These are phyloP conservation scores for Phytophthora lateralis DNA, from an alignment of 352 stramenopile species.

Conservation along the genomic window DNA sequence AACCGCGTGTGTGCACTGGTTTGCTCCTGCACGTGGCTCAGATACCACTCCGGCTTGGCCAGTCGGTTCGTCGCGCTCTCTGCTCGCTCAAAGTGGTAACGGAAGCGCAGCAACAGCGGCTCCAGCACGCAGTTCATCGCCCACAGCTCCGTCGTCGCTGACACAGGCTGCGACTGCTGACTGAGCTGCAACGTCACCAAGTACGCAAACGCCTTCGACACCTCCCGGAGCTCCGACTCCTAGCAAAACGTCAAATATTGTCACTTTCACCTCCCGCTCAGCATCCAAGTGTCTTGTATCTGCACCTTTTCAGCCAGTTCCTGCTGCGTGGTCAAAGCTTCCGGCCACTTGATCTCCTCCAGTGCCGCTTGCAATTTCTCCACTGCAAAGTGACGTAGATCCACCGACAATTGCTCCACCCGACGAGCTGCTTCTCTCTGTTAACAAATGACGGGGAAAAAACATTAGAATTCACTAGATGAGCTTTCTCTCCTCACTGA, in stretches of 20 bases:
- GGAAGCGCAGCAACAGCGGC: slow-evolving; percentile 62
- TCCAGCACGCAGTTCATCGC: slow-evolving; percentile 69
- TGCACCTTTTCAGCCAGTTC: slow-evolving; percentile 41
- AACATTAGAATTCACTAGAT: neutral
- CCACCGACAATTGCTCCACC: slow-evolving; percentile 48
- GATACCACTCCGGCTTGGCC: slow-evolving; percentile 77
- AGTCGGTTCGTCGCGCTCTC: slow-evolving; percentile 76
- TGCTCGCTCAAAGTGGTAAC: slow-evolving; percentile 73
- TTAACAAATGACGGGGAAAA: slow-evolving; percentile 7
- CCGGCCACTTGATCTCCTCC: slow-evolving; percentile 54
- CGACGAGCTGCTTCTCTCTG: slow-evolving; percentile 53
- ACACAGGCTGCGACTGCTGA: slow-evolving; percentile 31
- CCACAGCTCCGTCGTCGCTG: slow-evolving; percentile 48
- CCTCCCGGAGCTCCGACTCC: slow-evolving; percentile 32
- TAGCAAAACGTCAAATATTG: slow-evolving; percentile 11
- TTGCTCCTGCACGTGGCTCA: slow-evolving; percentile 69
- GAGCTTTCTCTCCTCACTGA: neutral
- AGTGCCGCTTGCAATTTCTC: slow-evolving; percentile 58
- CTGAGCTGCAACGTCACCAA: slow-evolving; percentile 64
- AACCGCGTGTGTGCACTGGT: slow-evolving; percentile 52
- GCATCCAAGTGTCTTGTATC: neutral
- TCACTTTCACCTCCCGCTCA: slow-evolving; percentile 18
- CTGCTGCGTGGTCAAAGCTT: slow-evolving; percentile 34
- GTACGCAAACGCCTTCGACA: slow-evolving; percentile 56
- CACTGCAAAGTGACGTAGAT: slow-evolving; percentile 58